Percentiles rank a stretch among this genome's conserved stretches.
phyloP scores from a whole-genome alignment of 306 rosid species.

The Dalbergia oliveri region DNA sequence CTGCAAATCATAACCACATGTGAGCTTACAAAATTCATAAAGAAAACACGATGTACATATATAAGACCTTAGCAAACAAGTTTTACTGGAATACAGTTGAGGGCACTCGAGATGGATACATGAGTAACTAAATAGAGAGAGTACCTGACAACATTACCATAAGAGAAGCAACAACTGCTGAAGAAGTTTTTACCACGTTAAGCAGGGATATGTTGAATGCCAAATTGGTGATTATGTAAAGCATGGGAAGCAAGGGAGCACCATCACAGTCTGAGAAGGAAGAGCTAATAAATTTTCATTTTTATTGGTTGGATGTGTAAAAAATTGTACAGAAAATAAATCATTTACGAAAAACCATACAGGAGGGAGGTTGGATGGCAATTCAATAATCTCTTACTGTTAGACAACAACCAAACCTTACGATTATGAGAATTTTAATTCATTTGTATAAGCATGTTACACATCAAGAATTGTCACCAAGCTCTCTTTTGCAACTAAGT shows the following conservation, averaged over 20 bases:
- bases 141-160: conserved; percentile 84
- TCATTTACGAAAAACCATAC: no score
- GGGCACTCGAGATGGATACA: not conserved
- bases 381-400: no score
- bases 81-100: not conserved
- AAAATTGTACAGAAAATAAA: not conserved
- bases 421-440: conserved; percentile 8
- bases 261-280: conserved; percentile 76
- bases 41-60: not conserved
- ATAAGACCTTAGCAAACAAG: not conserved
- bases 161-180: conserved; percentile 88
- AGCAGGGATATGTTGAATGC: conserved; percentile 83
- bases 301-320: conserved; percentile 1
- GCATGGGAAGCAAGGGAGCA: conserved; percentile 89
- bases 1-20: conserved; percentile 60
- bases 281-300: conserved; percentile 16
- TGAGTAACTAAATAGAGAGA: not conserved
- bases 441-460: not conserved
- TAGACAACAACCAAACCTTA: not conserved
- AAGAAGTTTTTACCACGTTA: conserved; percentile 73
- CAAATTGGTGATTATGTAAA: conserved; percentile 72
- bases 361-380: no score
- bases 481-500: not conserved
- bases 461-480: not conserved
- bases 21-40: conserved; percentile 30